Percentiles rank a stretch among this genome's conserved stretches.
Evolutionary conservation across 257 asterid genomes (phyloP).

Genomic region (Striga asiatica): DNA sequence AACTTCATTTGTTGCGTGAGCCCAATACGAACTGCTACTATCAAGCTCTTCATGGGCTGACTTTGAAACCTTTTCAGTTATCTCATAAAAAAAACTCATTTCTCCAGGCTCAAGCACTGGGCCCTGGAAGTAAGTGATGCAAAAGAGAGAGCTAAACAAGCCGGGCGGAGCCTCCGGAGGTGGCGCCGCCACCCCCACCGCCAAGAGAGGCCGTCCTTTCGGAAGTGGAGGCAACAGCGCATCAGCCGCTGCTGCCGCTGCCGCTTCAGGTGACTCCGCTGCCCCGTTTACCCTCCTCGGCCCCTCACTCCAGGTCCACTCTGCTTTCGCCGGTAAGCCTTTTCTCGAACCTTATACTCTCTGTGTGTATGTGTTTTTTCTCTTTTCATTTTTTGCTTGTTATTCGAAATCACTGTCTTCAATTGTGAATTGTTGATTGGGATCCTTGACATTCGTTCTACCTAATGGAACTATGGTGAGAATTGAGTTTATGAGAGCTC

Average conservation of each 20-base stretch:
- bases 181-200: slow-evolving; percentile 43
- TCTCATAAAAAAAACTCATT: background rate
- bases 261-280: slow-evolving; percentile 32
- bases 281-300: slow-evolving; percentile 82
- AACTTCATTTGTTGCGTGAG: too few relatives aligned
- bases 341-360: slow-evolving; percentile 2
- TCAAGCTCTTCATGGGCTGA: too few relatives aligned
- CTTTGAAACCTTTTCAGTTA: too few relatives aligned
- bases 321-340: slow-evolving; percentile 65
- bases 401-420: background rate
- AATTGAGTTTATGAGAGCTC: background rate
- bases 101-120: background rate
- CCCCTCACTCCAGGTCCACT: slow-evolving; percentile 82
- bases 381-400: background rate
- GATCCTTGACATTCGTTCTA: background rate
- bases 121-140: slow-evolving; percentile 28
- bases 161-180: slow-evolving; percentile 40
- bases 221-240: slow-evolving; percentile 30
- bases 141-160: slow-evolving; percentile 44
- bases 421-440: background rate
- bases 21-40: too few relatives aligned
- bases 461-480: background rate
- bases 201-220: slow-evolving; percentile 60
- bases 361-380: too few relatives aligned
- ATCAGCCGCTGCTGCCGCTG: slow-evolving; percentile 14